Percentiles rank a stretch among this genome's conserved stretches.
These are phyloP conservation scores for Sporothrix protearum DNA, from an alignment of 2,329 filamentous ascomycete species.

Conservation along the genomic window DNA sequence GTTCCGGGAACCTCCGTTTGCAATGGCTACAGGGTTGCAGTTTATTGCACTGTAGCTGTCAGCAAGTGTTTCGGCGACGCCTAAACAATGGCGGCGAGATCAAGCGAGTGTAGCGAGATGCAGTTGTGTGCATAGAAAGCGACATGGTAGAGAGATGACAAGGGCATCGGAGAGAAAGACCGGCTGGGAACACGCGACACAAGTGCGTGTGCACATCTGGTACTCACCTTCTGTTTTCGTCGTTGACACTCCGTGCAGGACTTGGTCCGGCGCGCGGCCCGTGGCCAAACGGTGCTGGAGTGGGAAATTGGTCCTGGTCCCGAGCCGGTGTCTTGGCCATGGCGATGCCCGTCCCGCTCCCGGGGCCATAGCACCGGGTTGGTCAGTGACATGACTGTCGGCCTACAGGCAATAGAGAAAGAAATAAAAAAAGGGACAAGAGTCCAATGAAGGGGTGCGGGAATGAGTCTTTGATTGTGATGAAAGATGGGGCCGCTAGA, in stretches of 20 bases:
- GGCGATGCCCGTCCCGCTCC: background rate
- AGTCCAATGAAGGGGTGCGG: background rate
- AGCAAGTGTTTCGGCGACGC: background rate
- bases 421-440: background rate
- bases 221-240: slow-evolving; percentile 47
- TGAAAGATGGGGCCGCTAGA: background rate
- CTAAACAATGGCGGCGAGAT: too few species aligned
- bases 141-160: background rate
- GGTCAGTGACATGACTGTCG: background rate
- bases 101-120: background rate
- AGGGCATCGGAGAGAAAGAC: background rate
- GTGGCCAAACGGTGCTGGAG: slow-evolving; percentile 3
- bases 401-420: background rate
- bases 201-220: too few species aligned
- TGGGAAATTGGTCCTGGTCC: background rate
- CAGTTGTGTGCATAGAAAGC: background rate
- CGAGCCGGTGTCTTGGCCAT: background rate
- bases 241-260: slow-evolving; percentile 49
- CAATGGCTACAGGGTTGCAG: slow-evolving; percentile 49
- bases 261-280: slow-evolving; percentile 31
- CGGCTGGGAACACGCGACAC: background rate
- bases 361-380: background rate
- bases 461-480: background rate
- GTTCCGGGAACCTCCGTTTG: slow-evolving; percentile 46
- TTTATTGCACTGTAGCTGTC: slow-evolving; percentile 41